These are phyloP conservation scores for Monosporascus sp. DNA, from an alignment of 2,329 filamentous ascomycete species.

Conservation along the genomic window DNA sequence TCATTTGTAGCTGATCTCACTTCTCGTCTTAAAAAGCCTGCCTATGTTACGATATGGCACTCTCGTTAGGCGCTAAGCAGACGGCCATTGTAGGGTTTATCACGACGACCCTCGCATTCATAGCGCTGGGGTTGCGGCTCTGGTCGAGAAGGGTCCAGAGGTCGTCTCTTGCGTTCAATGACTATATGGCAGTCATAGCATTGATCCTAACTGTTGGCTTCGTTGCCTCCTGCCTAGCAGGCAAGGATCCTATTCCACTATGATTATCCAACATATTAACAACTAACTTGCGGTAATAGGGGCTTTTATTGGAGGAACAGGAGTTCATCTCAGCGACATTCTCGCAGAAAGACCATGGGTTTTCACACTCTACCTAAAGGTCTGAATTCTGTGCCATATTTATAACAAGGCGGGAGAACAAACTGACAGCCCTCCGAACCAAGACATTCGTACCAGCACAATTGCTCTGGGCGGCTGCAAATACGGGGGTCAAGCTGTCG, in stretches of 20 bases:
- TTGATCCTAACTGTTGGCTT: not conserved
- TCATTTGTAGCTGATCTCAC: too few relatives aligned
- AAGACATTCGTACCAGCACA: not conserved
- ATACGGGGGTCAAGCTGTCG: constrained; percentile 10
- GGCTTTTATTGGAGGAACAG: not conserved
- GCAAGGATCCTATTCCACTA: too few relatives aligned
- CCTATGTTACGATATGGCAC: not conserved
- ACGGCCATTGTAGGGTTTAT: constrained; percentile 1
- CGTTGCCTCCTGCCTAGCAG: too few relatives aligned
- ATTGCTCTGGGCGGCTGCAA: constrained; percentile 10
- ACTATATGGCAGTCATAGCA: constrained; percentile 10
- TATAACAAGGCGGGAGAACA: not conserved
- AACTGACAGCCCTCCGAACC: not conserved
- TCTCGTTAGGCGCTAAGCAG: constrained; percentile 1
- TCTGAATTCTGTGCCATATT: not conserved
- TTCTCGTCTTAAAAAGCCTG: too few relatives aligned
- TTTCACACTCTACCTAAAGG: not conserved
- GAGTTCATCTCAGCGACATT: not conserved
- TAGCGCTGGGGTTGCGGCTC: constrained; percentile 4
- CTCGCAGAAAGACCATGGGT: not conserved
- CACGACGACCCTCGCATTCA: not conserved
- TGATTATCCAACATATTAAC: too few relatives aligned
- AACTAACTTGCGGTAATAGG: too few relatives aligned
- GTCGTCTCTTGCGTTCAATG: constrained; percentile 6
- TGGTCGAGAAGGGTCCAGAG: constrained; percentile 7